Evolutionary conservation across 2,329 filamentous ascomycete genomes (phyloP), one percentile per base, ranked within the genome.

Genomic region (Botryotinia globosa): DNA sequence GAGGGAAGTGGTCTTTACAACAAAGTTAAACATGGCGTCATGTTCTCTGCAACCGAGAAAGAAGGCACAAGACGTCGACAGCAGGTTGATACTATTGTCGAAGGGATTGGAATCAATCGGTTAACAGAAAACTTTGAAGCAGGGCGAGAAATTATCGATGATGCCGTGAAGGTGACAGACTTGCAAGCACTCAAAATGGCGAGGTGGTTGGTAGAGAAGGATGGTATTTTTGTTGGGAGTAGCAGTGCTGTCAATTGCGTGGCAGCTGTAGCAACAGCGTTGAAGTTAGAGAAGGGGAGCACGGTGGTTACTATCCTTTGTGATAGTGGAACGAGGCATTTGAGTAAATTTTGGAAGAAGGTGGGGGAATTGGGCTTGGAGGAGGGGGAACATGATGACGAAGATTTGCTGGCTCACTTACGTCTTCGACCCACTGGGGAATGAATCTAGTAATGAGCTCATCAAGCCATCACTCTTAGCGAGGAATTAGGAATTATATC

Each of bases 181-280:
- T 88, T 90, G 67, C 94, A 99, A 84, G 96, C 96, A 20, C 90
- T 93, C 81, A 87, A 87, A 71, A 99, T 99, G 96, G 96, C 95
- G n/a, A 87, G 93, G 75, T 98, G 94, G 94, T 84, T 99, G 58
- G 95, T 98, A 14, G 94, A 98, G 83, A 92, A 94, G 75, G 96
- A 99, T 81, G 96, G 96, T 12, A 90, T 99, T 70, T 99, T 99
- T 79, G 87, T 94, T 58, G 97, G 96, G 14, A 97, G 94, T 81
- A 97, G 94, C 81, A 97, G 92, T 82, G 92, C 94, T n/a, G 95
- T 99, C 69, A 99, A 99, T 81, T 97, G 94, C 86, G 92, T 93
- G 59, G 93, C 92, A 7, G 92, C 93, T 34, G 90, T 92, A 16
- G 87, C 87, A 68, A 86, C 91, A 6, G 92, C 92, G 39, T 86